Evolutionary conservation across 768 basidiomycete species (phyloP).

Genomic region (Termitomyces sp.): DNA sequence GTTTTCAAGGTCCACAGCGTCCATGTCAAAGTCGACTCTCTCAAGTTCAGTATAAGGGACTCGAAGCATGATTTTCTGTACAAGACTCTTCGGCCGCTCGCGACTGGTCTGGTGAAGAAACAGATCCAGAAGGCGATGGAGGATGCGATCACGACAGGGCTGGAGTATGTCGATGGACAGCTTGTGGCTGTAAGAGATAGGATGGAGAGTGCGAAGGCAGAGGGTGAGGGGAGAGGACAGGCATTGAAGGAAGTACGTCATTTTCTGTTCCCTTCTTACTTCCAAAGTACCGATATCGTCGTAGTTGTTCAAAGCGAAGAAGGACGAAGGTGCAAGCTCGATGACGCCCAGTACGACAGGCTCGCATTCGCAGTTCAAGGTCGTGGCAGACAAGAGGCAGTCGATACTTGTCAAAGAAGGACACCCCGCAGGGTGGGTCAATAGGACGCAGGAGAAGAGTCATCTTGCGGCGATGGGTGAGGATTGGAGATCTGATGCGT

Average conservation of each 20-base stretch:
- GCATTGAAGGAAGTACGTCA: constrained; percentile 53
- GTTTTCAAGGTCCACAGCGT: constrained; percentile 72
- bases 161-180: constrained; percentile 88
- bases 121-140: constrained; percentile 49
- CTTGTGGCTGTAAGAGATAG: constrained; percentile 81
- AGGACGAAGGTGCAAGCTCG: constrained; percentile 25
- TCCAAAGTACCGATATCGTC: constrained; percentile 4
- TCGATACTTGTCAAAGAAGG: constrained; percentile 61
- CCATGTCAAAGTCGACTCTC: constrained; percentile 74
- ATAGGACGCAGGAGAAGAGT: constrained; percentile 42
- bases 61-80: constrained; percentile 87
- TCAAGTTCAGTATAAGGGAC: constrained; percentile 90
- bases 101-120: constrained; percentile 77
- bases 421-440: constrained; percentile 69
- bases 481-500: constrained; percentile 42
- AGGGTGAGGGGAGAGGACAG: constrained; percentile 31
- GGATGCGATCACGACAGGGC: constrained; percentile 68
- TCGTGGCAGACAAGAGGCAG: constrained; percentile 66
- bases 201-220: constrained; percentile 53
- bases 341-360: constrained; percentile 15
- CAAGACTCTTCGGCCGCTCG: constrained; percentile 76
- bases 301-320: constrained; percentile 57
- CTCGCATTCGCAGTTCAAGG: constrained; percentile 64
- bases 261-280: not conserved
- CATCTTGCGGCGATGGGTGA: constrained; percentile 22